A percentile compares a stretch with the other conserved stretches of the same genome.
phyloP scores from a whole-genome alignment of 2,329 filamentous ascomycete species.

The Fusarium cicatricum region DNA sequence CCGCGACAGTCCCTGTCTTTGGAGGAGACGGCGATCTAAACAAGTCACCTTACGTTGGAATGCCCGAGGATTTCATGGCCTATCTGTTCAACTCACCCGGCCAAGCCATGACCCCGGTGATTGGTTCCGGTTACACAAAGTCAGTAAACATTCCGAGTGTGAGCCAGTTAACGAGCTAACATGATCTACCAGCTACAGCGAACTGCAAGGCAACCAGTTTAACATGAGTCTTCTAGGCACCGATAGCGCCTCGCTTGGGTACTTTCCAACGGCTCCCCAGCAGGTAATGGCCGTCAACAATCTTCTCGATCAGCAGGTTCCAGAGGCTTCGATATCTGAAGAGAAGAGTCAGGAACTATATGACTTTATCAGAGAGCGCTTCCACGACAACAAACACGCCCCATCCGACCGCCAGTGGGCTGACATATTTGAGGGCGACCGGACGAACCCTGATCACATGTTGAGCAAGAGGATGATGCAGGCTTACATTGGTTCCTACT shows the following conservation, averaged over 20 bases:
- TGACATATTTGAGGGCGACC: conserved; percentile 79
- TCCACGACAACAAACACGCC: conserved; percentile 81
- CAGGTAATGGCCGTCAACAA: conserved; percentile 92
- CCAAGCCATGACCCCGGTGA: conserved; percentile 54
- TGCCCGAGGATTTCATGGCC: conserved; percentile 87
- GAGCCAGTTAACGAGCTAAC: conserved; percentile 36
- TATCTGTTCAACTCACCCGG: conserved; percentile 75
- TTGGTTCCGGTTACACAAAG: conserved; percentile 55
- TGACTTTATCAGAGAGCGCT: conserved; percentile 81
- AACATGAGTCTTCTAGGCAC: conserved; percentile 57
- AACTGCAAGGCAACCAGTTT: conserved; percentile 54
- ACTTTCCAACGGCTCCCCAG: conserved; percentile 68
- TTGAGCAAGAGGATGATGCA: conserved; percentile 96
- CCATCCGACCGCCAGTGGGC: conserved; percentile 79
- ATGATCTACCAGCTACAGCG: conserved; percentile 57
- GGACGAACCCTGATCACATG: conserved; percentile 69
- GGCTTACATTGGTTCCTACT: conserved; percentile 91
- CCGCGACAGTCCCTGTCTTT: conserved; percentile 84
- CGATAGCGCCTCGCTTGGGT: conserved; percentile 59
- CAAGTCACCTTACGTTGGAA: conserved; percentile 83
- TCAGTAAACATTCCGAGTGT: conserved; percentile 47
- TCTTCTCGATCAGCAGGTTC: conserved; percentile 79
- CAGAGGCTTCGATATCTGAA: conserved; percentile 83
- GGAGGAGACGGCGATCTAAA: conserved; percentile 80
- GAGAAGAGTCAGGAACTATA: conserved; percentile 86